A percentile compares a stretch with the other conserved stretches of the same genome.
phyloP scores from a whole-genome alignment of 371 early-diverging fungal genomes.

The Lichtheimia corymbifera region DNA sequence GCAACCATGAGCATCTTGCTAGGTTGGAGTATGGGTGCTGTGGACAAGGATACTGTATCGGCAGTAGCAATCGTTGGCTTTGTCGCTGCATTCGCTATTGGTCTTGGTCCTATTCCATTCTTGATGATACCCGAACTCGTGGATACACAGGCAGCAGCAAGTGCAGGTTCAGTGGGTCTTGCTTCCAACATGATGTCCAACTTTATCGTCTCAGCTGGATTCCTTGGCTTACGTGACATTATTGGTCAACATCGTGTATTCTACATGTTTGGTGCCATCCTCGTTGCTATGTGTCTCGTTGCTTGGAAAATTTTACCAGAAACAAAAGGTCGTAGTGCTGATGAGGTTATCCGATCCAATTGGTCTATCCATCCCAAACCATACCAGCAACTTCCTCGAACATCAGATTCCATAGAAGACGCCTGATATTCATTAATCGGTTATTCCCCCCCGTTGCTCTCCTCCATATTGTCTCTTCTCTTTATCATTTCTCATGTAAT shows the following conservation, averaged over 20 bases:
- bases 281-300: conserved; percentile 43
- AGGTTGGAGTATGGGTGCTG: conserved; percentile 58
- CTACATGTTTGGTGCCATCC: conserved; percentile 64
- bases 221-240: conserved; percentile 56
- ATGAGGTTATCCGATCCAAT: conserved; percentile 45
- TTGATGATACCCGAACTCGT: conserved; percentile 84
- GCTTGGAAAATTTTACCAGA: conserved; percentile 75
- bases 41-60: conserved; percentile 50
- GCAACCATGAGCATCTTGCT: conserved; percentile 54
- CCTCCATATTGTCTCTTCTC: no score
- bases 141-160: conserved; percentile 66
- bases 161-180: conserved; percentile 72
- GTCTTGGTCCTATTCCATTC: conserved; percentile 89
- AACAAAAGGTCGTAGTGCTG: conserved; percentile 71
- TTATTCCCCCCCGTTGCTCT: no score
- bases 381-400: no score
- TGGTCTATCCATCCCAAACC: conserved; percentile 33
- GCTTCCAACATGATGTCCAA: conserved; percentile 75
- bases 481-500: no score
- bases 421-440: no score
- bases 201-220: conserved; percentile 70
- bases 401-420: no score
- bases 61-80: conserved; percentile 73
- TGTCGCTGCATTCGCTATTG: conserved; percentile 87
- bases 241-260: conserved; percentile 73